Evolutionary conservation across 2,329 filamentous ascomycete species (phyloP).

Genomic region (Dactylellina cionopaga): DNA sequence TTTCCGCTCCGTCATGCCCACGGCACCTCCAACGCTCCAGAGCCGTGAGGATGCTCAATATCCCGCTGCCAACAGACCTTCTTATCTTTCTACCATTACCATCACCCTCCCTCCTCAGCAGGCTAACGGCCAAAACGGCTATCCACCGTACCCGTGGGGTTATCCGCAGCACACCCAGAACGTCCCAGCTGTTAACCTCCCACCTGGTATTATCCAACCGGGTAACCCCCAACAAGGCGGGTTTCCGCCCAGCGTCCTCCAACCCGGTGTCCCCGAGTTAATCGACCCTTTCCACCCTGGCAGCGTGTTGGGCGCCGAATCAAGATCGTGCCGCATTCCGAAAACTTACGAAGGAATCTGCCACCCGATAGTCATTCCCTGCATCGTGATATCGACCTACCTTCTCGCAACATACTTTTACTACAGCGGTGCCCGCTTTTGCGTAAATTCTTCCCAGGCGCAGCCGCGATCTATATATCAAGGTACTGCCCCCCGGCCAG

Average conservation of each 20-base stretch:
- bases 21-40: background rate
- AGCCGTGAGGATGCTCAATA: background rate
- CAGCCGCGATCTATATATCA: background rate
- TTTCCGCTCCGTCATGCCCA: constrained; percentile 1
- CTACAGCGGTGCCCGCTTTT: constrained; percentile 4
- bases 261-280: background rate
- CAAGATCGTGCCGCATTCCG: constrained; percentile 34
- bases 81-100: background rate
- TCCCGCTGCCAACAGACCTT: background rate
- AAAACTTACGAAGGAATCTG: constrained; percentile 36
- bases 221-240: background rate
- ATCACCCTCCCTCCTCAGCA: background rate
- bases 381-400: constrained; percentile 27
- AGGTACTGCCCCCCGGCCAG: background rate
- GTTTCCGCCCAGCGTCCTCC: background rate
- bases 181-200: background rate
- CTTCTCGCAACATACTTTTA: constrained; percentile 18
- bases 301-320: no score
- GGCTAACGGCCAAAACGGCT: background rate
- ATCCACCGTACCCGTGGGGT: background rate
- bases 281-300: constrained; percentile 10
- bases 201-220: background rate
- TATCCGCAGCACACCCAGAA: constrained; percentile 1
- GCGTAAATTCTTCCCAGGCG: background rate
- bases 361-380: constrained; percentile 38